A percentile compares a stretch with the other conserved stretches of the same genome.
Evolutionary conservation across 495 filamentous ascomycete genomes (phyloP).

Genomic region (Viridothelium virens): DNA sequence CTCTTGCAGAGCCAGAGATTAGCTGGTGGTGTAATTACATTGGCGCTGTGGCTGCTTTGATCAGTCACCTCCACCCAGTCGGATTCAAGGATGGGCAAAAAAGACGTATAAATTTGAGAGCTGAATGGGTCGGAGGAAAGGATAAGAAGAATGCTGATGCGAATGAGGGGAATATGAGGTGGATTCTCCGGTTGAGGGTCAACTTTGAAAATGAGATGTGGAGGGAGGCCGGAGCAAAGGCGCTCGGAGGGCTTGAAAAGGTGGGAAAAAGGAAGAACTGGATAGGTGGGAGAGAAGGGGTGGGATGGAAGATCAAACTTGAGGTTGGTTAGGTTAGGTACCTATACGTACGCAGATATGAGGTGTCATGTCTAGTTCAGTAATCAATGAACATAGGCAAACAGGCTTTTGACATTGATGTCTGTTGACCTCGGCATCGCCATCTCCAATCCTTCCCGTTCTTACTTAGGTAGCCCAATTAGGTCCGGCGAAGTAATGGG

Average conservation of each 20-base stretch:
- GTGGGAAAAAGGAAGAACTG: conserved; percentile 56
- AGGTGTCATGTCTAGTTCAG: no score
- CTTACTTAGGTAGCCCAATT: no score
- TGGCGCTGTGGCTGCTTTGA: conserved; percentile 45
- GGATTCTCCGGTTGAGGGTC: conserved; percentile 22
- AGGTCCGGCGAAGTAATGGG: no score
- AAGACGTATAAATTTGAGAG: background rate
- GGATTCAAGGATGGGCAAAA: conserved; percentile 28
- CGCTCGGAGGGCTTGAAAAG: conserved; percentile 44
- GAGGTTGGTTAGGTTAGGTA: conserved; percentile 4
- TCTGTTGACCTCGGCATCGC: no score
- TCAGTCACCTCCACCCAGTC: conserved; percentile 44
- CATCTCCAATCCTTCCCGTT: no score
- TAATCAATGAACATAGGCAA: no score
- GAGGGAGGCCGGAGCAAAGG: conserved; percentile 33
- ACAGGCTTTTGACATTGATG: no score
- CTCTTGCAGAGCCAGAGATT: conserved; percentile 40
- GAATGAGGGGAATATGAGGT: conserved; percentile 10
- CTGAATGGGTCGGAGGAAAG: conserved; percentile 31
- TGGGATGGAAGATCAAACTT: conserved; percentile 21
- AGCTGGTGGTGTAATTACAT: conserved; percentile 59
- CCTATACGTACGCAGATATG: no score
- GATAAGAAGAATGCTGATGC: background rate
- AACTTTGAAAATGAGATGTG: conserved; percentile 18
- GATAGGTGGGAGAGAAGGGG: conserved; percentile 33